Evolutionary conservation across 2,329 filamentous ascomycete species (phyloP).

Genomic region (Colletotrichum cereale): DNA sequence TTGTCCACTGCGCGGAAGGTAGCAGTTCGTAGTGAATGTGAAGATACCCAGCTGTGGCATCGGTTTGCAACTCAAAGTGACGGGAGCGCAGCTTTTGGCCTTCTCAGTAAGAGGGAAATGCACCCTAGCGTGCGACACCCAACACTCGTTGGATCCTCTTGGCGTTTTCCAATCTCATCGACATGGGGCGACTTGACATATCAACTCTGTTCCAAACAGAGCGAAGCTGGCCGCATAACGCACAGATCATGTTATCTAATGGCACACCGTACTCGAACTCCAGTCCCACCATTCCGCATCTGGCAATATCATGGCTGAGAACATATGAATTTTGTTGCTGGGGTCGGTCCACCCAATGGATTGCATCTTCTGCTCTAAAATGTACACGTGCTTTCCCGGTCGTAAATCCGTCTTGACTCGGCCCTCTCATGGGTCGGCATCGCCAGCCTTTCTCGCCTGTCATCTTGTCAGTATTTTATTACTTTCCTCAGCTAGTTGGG

Average conservation of each 20-base stretch:
- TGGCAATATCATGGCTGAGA: neutral
- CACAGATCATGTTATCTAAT: neutral
- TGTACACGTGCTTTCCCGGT: conserved; percentile 36
- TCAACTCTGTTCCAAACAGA: neutral
- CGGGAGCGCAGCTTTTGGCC: neutral
- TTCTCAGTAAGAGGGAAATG: neutral
- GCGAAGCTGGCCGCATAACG: neutral
- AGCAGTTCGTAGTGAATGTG: neutral
- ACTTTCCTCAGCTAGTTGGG: neutral
- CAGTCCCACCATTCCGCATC: neutral
- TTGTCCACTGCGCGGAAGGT: neutral
- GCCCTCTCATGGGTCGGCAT: conserved; percentile 62
- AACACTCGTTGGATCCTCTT: neutral
- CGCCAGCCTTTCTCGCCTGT: conserved; percentile 67
- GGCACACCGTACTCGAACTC: neutral
- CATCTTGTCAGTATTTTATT: conserved; percentile 25
- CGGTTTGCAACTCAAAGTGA: neutral
- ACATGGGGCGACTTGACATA: neutral
- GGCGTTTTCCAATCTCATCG: neutral
- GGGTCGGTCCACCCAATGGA: conserved; percentile 20
- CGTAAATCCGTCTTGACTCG: conserved; percentile 9
- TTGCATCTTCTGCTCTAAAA: conserved; percentile 40
- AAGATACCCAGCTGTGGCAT: neutral
- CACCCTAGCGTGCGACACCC: neutral
- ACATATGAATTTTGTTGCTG: conserved; percentile 35